Conservation (phyloP, 2,329 filamentous ascomycete species). For the Lachnellula willkommii region DNA sequence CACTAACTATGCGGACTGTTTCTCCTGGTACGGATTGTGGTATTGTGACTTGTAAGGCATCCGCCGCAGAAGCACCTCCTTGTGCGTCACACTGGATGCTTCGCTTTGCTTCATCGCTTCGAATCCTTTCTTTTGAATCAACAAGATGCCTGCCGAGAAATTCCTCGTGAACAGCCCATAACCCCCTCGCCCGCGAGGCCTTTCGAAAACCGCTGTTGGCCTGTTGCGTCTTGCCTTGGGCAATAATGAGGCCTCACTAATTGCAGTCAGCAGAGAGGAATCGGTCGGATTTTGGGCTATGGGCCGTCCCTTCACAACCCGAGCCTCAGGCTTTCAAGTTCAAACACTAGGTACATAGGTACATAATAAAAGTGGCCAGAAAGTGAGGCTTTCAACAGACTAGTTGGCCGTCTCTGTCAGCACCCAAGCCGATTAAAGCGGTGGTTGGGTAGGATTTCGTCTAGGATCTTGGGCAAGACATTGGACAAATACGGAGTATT, state of each 20-base stretch:
- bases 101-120: not conserved
- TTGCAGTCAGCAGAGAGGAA: not conserved
- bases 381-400: not conserved
- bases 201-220: not conserved
- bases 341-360: not conserved
- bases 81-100: not conserved
- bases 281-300: not conserved
- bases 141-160: not conserved
- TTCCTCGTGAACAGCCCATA: not conserved
- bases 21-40: slow-evolving; percentile 1
- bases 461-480: slow-evolving; percentile 8
- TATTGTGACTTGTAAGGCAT: not conserved
- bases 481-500: slow-evolving; percentile 11
- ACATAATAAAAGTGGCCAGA: not conserved
- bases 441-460: slow-evolving; percentile 21
- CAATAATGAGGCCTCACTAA: not conserved
- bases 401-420: not conserved
- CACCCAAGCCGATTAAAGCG: slow-evolving; percentile 2
- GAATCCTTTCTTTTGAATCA: not conserved
- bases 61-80: not conserved
- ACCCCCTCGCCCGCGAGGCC: not conserved
- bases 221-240: too few species aligned
- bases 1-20: not conserved
- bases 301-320: not conserved
- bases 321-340: not conserved